Evolutionary conservation across 2,329 filamentous ascomycete genomes (phyloP), one percentile per base, ranked within the genome.

Genomic region (Fusarium coffeatum): DNA sequence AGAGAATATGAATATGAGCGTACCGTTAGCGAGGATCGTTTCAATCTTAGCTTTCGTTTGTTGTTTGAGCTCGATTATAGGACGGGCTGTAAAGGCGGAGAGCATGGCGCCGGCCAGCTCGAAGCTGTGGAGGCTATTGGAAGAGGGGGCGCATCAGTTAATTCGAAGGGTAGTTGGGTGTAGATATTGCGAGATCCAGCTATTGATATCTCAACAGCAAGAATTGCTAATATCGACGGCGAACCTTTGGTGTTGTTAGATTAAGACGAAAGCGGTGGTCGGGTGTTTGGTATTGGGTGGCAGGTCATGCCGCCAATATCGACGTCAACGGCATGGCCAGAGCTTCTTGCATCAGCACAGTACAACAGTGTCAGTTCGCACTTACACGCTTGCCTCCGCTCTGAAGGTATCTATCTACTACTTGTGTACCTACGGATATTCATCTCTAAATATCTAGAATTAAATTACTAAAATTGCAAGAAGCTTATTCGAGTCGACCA

Each of bases 31-130:
- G 49, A 98, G 87, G 72, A 99, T 93, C 51, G 93, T 96, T 83
- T 99, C 96, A 82, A 99, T 97, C 85, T 92, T 96, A 72, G 93
- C 97, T 85, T 97, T 98, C 88, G 98, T 95, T 81, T 93, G 91
- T 81, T 90, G 90, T 84, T 92, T 94, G 77, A 99, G 92, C 92
- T 99, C 96, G 86, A 98, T 92, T 80, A 99, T 95, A 71, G 94
- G 93, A 78, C 93, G 92, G 84, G 96, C 94, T 75, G 92, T 97
- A 83, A 99, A 99, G 79, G 96, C 96, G 82, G 95, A 97, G 82
- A 99, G 91, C 96, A 98, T 98, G 81, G 85, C 85, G 80, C 68
- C 72, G 80, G 77, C 80, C 81, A 83, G 83, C 83, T 80, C 82
- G 71, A 73, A 74, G 76, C 76, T 77, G 73, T 69, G 70, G 64